Evolutionary conservation across 2,329 filamentous ascomycete genomes (phyloP).

Genomic region (Aspergillus uvarum): DNA sequence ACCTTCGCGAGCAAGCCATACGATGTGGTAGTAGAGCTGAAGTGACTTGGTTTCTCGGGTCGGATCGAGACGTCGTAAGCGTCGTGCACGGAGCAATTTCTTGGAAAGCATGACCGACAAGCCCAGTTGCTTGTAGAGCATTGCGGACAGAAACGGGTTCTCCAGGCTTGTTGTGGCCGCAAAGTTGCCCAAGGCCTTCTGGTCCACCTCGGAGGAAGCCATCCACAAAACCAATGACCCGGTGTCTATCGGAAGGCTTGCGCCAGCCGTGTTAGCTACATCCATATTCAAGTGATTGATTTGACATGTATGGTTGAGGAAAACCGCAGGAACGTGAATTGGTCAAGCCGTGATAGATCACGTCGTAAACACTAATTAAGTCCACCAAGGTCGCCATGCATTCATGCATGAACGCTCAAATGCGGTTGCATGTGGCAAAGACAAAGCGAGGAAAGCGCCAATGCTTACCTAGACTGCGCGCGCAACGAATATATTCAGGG

Average conservation of each 20-base stretch:
- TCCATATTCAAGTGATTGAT: conserved; percentile 6
- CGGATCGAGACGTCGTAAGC: conserved; percentile 76
- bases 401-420: not conserved
- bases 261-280: conserved; percentile 31
- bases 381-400: not conserved
- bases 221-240: conserved; percentile 56
- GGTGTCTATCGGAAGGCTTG: conserved; percentile 30
- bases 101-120: conserved; percentile 84
- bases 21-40: conserved; percentile 83
- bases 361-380: not conserved
- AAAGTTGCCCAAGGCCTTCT: conserved; percentile 90
- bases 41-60: conserved; percentile 76
- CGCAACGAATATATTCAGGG: conserved; percentile 24
- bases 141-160: conserved; percentile 71
- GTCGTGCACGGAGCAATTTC: conserved; percentile 78
- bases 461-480: conserved; percentile 31
- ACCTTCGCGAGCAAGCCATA: conserved; percentile 93
- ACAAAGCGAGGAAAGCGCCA: conserved; percentile 15
- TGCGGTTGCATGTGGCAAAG: not conserved
- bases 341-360: not conserved
- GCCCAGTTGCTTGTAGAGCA: conserved; percentile 87
- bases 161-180: conserved; percentile 75
- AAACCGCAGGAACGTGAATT: not conserved
- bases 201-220: conserved; percentile 96
- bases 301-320: not conserved